A percentile compares a stretch with the other conserved stretches of the same genome.
phyloP scores from a whole-genome alignment of 768 basidiomycete species.

The Agrocybe chaxingu region DNA sequence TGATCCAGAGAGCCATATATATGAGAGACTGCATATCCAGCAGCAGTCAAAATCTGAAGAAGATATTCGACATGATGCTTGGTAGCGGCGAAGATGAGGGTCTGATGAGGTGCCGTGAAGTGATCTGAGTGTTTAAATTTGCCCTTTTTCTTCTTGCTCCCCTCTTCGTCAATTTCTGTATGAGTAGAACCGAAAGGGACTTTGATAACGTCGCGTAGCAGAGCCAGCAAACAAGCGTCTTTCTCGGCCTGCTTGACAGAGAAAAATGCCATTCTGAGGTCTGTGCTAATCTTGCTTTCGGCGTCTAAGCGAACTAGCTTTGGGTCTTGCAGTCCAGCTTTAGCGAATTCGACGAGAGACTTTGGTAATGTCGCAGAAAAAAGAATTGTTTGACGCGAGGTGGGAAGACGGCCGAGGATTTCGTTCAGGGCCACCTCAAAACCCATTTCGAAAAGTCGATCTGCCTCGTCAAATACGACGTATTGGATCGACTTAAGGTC shows the following conservation, averaged over 20 bases:
- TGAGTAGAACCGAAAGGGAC: slow-evolving; percentile 57
- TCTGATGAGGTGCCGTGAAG: slow-evolving; percentile 77
- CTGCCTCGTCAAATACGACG: slow-evolving; percentile 96
- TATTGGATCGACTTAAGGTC: slow-evolving; percentile 86
- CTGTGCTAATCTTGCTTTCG: slow-evolving; percentile 92
- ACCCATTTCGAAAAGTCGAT: slow-evolving; percentile 97
- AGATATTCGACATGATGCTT: slow-evolving; percentile 99
- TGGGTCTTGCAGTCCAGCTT: slow-evolving; percentile 90
- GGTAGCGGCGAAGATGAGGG: slow-evolving; percentile 91
- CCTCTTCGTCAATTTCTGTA: slow-evolving; percentile 22
- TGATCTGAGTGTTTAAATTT: slow-evolving; percentile 53
- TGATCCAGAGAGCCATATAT: slow-evolving; percentile 97
- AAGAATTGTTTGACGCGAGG: slow-evolving; percentile 85
- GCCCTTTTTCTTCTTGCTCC: slow-evolving; percentile 38
- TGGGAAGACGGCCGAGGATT: slow-evolving; percentile 85
- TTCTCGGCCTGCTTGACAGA: slow-evolving; percentile 91
- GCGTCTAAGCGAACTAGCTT: slow-evolving; percentile 95
- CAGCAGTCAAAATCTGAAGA: slow-evolving; percentile 66
- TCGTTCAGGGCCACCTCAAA: slow-evolving; percentile 91
- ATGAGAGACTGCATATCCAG: slow-evolving; percentile 87
- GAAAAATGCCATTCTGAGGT: slow-evolving; percentile 94
- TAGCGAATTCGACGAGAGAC: slow-evolving; percentile 96
- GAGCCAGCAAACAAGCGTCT: slow-evolving; percentile 81
- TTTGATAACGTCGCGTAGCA: slow-evolving; percentile 84
- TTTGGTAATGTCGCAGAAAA: slow-evolving; percentile 97